These are phyloP conservation scores for Flaveria sonorensis DNA, from an alignment of 129 eudicot species.

Conservation along the genomic window DNA sequence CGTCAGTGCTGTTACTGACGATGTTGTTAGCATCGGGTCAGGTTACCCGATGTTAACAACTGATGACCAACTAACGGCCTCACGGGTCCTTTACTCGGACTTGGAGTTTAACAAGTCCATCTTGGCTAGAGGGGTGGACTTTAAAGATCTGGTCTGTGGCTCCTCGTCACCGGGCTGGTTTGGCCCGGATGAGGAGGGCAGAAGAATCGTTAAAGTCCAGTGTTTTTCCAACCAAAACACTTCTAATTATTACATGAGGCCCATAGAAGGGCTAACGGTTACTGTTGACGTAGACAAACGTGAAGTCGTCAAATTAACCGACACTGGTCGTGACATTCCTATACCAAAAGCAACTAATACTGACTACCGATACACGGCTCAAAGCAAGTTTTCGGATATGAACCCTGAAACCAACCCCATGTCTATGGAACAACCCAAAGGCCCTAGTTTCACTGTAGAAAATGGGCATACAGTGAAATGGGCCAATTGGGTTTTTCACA, in stretches of 20 bases:
- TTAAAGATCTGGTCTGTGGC: constrained; percentile 42
- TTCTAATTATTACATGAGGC: constrained; percentile 76
- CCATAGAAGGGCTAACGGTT: constrained; percentile 62
- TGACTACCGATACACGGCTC: constrained; percentile 38
- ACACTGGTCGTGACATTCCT: constrained; percentile 50
- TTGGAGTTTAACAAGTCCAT: constrained; percentile 53
- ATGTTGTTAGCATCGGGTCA: constrained; percentile 33
- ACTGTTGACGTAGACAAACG: constrained; percentile 48
- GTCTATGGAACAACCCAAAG: constrained; percentile 71
- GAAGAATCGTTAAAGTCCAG: constrained; percentile 53
- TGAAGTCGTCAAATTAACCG: constrained; percentile 45
- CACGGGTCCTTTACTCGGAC: constrained; percentile 25
- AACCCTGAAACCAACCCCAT: constrained; percentile 44
- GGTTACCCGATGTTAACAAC: constrained; percentile 59
- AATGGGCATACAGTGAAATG: constrained; percentile 57
- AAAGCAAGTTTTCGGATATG: constrained; percentile 14
- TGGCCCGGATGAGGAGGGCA: constrained; percentile 61
- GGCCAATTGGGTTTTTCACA: constrained; percentile 70
- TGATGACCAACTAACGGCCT: constrained; percentile 44
- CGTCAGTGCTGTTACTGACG: constrained; percentile 35
- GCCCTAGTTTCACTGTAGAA: constrained; percentile 61
- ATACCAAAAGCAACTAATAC: constrained; percentile 58
- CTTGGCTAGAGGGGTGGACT: constrained; percentile 52
- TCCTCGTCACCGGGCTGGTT: constrained; percentile 71
- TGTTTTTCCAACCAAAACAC: constrained; percentile 58